phyloP scores from a whole-genome alignment of 148 eudicot genomes.

The Chenopodium berlandieri region DNA sequence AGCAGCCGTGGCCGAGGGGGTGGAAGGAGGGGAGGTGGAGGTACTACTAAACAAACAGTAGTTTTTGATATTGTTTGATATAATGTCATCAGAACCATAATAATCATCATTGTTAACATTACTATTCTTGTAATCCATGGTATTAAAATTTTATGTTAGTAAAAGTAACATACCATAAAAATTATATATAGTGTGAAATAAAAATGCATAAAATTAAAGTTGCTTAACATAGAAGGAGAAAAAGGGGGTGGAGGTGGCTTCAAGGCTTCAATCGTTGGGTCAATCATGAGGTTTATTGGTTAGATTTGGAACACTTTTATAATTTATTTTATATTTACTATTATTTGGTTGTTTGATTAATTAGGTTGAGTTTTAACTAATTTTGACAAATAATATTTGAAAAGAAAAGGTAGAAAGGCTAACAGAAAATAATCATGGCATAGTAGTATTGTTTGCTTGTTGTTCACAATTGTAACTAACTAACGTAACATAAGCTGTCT shows the following conservation, averaged over 20 bases:
- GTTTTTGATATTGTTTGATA: not conserved
- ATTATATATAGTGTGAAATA: not conserved
- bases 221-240: constrained; percentile 35
- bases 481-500: too few species aligned
- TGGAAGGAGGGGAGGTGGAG: constrained; percentile 37
- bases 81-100: not conserved
- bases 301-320: constrained; percentile 13
- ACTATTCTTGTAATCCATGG: not conserved
- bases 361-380: constrained; percentile 1
- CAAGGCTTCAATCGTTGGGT: constrained; percentile 36
- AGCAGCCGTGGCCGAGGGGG: constrained; percentile 32
- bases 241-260: constrained; percentile 30
- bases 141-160: not conserved
- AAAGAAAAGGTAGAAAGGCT: constrained; percentile 13
- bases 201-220: constrained; percentile 11
- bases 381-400: not conserved
- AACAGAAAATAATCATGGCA: constrained; percentile 33
- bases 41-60: constrained; percentile 17
- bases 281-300: constrained; percentile 21
- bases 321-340: too few species aligned
- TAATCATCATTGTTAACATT: not conserved
- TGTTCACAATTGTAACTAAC: constrained; percentile 33
- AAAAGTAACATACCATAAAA: not conserved
- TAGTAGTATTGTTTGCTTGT: constrained; percentile 26
- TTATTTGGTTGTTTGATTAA: not conserved